A percentile compares a stretch with the other conserved stretches of the same genome.
Conservation (phyloP, 176 grass and related monocot species). For the Oryza glumipatula region DNA sequence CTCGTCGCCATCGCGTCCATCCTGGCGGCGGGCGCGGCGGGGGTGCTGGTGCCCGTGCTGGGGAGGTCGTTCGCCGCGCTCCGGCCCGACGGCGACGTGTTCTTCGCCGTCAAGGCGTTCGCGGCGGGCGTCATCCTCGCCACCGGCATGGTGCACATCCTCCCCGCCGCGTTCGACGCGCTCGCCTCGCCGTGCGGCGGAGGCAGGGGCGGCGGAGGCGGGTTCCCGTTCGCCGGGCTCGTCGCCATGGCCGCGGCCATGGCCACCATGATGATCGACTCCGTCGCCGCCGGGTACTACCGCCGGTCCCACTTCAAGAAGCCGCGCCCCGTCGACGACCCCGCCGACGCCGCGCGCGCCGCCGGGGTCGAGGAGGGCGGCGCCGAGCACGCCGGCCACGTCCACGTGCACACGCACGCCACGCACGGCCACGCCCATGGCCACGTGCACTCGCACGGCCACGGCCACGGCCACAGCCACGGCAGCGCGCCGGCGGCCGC, state of each 20-base stretch:
- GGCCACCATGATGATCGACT: constrained; percentile 82
- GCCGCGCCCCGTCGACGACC: constrained; percentile 39
- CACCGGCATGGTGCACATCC: constrained; percentile 85
- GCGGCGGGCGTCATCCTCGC: constrained; percentile 90
- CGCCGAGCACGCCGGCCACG: constrained; percentile 41
- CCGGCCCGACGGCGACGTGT: constrained; percentile 66
- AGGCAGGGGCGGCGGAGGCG: background rate
- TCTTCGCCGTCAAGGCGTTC: constrained; percentile 85
- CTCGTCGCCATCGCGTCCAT: constrained; percentile 62
- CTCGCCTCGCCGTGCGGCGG: constrained; percentile 40
- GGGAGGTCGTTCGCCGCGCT: constrained; percentile 61
- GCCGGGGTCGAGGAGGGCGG: constrained; percentile 27
- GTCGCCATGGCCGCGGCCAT: constrained; percentile 78
- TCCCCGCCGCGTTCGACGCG: constrained; percentile 74
- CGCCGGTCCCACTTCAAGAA: constrained; percentile 59
- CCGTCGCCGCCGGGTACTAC: constrained; percentile 72
- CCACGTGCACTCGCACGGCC: constrained; percentile 33
- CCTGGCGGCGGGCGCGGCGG: constrained; percentile 55
- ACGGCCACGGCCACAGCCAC: constrained; percentile 35
- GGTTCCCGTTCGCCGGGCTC: constrained; percentile 70
- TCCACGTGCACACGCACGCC: constrained; percentile 60
- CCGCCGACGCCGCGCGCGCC: background rate
- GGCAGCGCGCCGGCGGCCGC: background rate
- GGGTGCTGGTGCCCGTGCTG: constrained; percentile 68
- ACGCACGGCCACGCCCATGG: constrained; percentile 66